Base-by-base conservation (phyloP, 129 eudicot genomes). In the Flaveria robusta region DNA sequence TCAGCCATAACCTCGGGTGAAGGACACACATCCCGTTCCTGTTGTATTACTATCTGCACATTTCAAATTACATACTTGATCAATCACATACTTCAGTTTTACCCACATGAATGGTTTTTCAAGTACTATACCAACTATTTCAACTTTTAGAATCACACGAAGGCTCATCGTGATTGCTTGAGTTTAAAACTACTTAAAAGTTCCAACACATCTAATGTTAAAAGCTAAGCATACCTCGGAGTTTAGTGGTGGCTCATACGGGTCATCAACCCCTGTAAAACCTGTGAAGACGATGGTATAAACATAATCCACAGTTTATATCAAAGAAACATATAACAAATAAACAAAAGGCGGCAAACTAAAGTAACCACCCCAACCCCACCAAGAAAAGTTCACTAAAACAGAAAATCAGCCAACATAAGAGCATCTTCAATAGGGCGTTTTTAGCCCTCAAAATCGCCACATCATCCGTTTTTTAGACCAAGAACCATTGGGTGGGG, bases 211-310 rank as follows among this genome's bases (percentile, higher is more conserved):
- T 50, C 22, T 66, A 66, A 41, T 7, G 13, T 54, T 60, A 4
- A 20, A 29, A 70, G 37, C 55, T 70, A 29, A 71, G 29, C 49
- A 7, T 89, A 94, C 99, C 97, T 94, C 99, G 43, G 86, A 86
- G 76, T 87, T 81, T 71, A 87, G 59, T 71, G 99, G 99, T 37
- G 83, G 81, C 86, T 91, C 99, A 80, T 94, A 94, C 3, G 97
- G 99, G 77, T 94, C 97, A 73, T 94, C 99, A 78, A 94, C 69
- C 22, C 99, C 99, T 0, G 99, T 94, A 81, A 94, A 94, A 80
- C 93, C 99, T 94, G 93, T 70, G 68, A 84, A 78, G 76, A 77
- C 37, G 41, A 14, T 63, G 26, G 34, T 34, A 46, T 14, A 49
- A 75, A 66, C 31, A 64, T 50, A 52, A 42, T 9, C 59, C 2